Evolutionary conservation across 768 basidiomycete species (phyloP).

Genomic region (Mycena belliarum): DNA sequence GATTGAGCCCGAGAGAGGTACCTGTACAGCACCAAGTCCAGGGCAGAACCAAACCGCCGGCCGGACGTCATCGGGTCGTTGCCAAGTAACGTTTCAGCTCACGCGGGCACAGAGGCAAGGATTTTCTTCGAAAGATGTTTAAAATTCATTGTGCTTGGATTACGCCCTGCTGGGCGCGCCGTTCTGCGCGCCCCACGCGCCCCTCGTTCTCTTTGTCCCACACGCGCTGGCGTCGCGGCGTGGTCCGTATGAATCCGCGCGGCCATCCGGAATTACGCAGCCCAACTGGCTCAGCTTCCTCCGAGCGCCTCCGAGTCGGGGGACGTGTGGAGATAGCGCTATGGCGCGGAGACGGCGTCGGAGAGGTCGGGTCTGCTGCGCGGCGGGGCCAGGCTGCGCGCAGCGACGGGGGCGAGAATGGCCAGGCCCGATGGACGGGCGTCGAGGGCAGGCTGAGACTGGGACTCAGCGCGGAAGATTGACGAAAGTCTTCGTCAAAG

Average conservation of each 20-base stretch:
- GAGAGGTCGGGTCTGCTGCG: neutral
- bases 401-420: neutral
- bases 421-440: neutral
- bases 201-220: slow-evolving; percentile 15
- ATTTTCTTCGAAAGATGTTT: no score
- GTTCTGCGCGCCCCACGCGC: no score
- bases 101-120: no score
- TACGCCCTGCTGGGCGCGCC: no score
- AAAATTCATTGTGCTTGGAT: no score
- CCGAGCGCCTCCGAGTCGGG: neutral
- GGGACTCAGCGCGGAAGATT: neutral
- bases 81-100: no score
- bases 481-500: neutral
- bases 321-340: neutral
- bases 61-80: no score
- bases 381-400: neutral
- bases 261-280: slow-evolving; percentile 5
- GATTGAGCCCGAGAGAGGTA: no score
- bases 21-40: no score
- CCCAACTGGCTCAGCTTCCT: neutral
- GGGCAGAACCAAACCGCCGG: no score
- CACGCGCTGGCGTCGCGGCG: neutral
- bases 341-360: neutral
- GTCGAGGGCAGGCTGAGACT: slow-evolving; percentile 1
- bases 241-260: neutral